These are phyloP conservation scores for Cudoniella acicularis DNA, from an alignment of 495 filamentous ascomycete genomes.

Conservation along the genomic window DNA sequence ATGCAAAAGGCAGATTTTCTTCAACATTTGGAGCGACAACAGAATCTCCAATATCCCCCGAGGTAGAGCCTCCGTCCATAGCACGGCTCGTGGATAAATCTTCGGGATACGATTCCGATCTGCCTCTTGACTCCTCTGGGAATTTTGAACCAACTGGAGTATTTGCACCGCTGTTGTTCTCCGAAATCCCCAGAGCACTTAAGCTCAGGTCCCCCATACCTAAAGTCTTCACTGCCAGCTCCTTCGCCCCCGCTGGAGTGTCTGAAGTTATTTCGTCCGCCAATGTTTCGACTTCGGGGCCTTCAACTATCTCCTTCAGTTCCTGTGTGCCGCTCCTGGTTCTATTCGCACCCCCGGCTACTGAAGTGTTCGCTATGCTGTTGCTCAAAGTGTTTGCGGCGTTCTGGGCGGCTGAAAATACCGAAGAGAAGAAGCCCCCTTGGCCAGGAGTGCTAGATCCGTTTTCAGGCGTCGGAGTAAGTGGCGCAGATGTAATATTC, in stretches of 20 bases:
- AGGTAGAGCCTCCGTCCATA: too few species aligned
- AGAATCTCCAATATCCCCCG: too few species aligned
- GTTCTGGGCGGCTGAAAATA: conserved; percentile 91
- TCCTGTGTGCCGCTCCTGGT: conserved; percentile 34
- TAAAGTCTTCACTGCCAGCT: conserved; percentile 81
- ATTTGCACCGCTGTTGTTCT: conserved; percentile 37
- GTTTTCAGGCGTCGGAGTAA: conserved; percentile 66
- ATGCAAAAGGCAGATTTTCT: conserved; percentile 15
- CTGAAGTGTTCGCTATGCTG: conserved; percentile 64
- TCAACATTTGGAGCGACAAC: conserved; percentile 5
- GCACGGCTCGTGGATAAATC: too few species aligned
- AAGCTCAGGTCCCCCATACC: conserved; percentile 86
- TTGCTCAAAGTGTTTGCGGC: conserved; percentile 84
- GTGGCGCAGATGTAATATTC: conserved; percentile 64
- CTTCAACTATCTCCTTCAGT: conserved; percentile 31
- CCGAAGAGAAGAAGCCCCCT: conserved; percentile 83
- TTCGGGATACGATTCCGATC: conserved; percentile 14
- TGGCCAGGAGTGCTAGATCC: conserved; percentile 36
- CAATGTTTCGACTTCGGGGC: conserved; percentile 45
- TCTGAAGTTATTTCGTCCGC: conserved; percentile 31
- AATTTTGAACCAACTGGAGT: conserved; percentile 41
- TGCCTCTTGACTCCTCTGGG: conserved; percentile 23
- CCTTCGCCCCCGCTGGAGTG: conserved; percentile 50
- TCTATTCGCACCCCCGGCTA: conserved; percentile 37
- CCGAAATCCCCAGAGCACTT: conserved; percentile 71